Evolutionary conservation across 345 rosid species (phyloP).

Genomic region (Excoecaria cochinchinensis): DNA sequence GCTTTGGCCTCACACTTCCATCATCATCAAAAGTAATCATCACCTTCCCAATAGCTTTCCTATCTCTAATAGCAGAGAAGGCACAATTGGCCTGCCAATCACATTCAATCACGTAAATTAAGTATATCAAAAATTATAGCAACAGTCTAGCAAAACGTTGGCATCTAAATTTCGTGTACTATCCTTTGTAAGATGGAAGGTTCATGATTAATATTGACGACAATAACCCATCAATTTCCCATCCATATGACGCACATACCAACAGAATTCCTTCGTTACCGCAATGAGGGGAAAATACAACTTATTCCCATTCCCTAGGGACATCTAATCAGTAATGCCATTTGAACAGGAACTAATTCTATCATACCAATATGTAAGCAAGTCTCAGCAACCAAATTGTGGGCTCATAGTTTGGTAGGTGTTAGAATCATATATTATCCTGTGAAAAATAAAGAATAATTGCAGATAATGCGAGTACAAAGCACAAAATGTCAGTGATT

Average conservation of each 20-base stretch:
- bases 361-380: neutral
- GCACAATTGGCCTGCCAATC: slow-evolving; percentile 76
- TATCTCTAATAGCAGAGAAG: slow-evolving; percentile 71
- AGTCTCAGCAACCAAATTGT: neutral
- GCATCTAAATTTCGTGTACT: neutral
- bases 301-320: neutral
- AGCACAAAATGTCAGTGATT: neutral
- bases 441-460: neutral
- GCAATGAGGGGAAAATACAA: neutral
- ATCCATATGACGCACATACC: too few species aligned
- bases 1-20: slow-evolving; percentile 49
- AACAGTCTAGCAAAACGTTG: neutral
- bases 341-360: neutral
- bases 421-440: neutral
- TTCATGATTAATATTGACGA: neutral
- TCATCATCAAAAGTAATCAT: slow-evolving; percentile 54
- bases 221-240: too few species aligned
- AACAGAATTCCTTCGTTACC: neutral
- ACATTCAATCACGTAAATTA: neutral
- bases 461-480: neutral
- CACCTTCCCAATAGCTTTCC: slow-evolving; percentile 92
- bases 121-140: neutral
- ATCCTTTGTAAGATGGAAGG: neutral
- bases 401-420: neutral
- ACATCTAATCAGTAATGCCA: neutral